phyloP scores from a whole-genome alignment of 176 grass and related monocot species.

The Carex cristatella region DNA sequence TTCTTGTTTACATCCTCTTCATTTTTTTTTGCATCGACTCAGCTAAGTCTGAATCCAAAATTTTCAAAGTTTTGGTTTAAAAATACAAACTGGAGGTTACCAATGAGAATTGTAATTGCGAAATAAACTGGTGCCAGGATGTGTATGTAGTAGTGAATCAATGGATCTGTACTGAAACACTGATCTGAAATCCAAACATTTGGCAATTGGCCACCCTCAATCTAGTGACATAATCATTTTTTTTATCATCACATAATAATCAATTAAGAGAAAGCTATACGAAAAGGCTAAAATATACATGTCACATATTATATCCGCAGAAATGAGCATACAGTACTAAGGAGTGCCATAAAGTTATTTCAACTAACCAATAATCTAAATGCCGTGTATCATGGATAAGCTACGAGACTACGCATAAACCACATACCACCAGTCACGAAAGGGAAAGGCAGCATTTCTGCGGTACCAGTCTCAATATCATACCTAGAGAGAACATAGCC shows the following conservation, averaged over 20 bases:
- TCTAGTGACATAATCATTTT: not conserved
- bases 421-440: not conserved
- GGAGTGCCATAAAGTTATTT: not conserved
- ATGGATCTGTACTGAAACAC: not conserved
- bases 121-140: not conserved
- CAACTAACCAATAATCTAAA: not conserved
- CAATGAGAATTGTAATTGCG: not conserved
- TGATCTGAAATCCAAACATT: not conserved
- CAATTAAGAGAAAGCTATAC: not conserved
- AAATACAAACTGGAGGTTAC: not conserved
- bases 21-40: not conserved
- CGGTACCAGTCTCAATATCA: not conserved
- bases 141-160: not conserved
- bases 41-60: not conserved
- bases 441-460: not conserved
- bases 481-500: not conserved
- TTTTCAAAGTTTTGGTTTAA: not conserved
- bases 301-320: not conserved
- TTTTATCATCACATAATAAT: not conserved
- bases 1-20: not conserved
- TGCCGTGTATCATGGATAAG: not conserved
- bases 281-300: not conserved
- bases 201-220: not conserved
- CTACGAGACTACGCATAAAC: not conserved
- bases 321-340: not conserved